Percentiles rank a stretch among this genome's conserved stretches.
These are phyloP conservation scores for Macrolepiota dolichaula DNA, from an alignment of 768 basidiomycete species.

Conservation along the genomic window DNA sequence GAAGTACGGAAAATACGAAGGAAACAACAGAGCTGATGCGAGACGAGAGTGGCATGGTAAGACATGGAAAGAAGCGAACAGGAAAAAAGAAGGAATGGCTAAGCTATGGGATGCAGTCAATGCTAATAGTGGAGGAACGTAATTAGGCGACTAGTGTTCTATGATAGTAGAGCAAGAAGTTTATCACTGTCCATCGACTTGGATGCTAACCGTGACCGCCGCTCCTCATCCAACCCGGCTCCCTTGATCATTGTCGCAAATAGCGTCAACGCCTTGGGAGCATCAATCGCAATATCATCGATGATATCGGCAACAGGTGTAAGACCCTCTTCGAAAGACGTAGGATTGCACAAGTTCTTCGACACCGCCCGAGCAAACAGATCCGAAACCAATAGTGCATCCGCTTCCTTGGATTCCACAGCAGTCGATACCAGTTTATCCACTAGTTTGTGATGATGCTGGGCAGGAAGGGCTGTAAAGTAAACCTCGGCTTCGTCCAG, in stretches of 20 bases:
- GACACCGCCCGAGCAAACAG: constrained; percentile 64
- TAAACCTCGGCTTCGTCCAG: constrained; percentile 87
- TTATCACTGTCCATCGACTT: constrained; percentile 61
- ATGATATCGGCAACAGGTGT: constrained; percentile 65
- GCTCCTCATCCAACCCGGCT: constrained; percentile 61
- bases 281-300: constrained; percentile 88
- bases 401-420: constrained; percentile 78
- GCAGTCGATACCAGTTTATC: constrained; percentile 72
- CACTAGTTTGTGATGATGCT: constrained; percentile 63
- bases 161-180: constrained; percentile 57
- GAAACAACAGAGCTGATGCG: constrained; percentile 2
- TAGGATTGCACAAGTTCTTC: constrained; percentile 56
- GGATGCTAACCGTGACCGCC: constrained; percentile 49
- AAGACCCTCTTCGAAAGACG: constrained; percentile 75
- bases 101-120: constrained; percentile 11
- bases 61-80: constrained; percentile 7
- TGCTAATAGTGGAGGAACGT: constrained; percentile 1
- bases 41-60: constrained; percentile 1
- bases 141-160: constrained; percentile 22
- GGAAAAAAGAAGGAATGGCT: constrained; percentile 16
- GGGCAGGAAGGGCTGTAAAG: constrained; percentile 69
- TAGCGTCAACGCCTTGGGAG: constrained; percentile 78
- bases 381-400: constrained; percentile 73
- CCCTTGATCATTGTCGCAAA: constrained; percentile 76
- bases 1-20: background rate